Percentiles rank a stretch among this genome's conserved stretches.
Conservation (phyloP, 1,284 basidiomycete species). For the Moesziomyces sp. region DNA sequence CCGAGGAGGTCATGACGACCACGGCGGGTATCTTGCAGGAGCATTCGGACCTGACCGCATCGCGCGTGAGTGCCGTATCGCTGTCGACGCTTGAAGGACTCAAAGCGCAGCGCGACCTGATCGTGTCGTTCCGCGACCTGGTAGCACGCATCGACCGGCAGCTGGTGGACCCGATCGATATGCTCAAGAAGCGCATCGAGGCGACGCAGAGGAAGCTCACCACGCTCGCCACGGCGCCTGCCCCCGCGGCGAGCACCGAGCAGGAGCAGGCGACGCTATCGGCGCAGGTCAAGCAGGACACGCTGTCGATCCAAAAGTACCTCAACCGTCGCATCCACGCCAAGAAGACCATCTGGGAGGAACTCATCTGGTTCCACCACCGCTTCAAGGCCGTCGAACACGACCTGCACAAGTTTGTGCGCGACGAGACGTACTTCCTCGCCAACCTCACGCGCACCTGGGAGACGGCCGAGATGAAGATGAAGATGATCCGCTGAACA, state of each 20-base stretch:
- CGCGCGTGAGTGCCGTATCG: constrained; percentile 30
- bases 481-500: constrained; percentile 42
- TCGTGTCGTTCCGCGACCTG: constrained; percentile 46
- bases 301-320: constrained; percentile 37
- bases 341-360: constrained; percentile 48
- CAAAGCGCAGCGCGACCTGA: constrained; percentile 51
- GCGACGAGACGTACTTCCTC: constrained; percentile 31
- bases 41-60: constrained; percentile 29
- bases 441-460: constrained; percentile 24
- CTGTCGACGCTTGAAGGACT: constrained; percentile 36
- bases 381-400: constrained; percentile 40
- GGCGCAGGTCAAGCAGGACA: constrained; percentile 36
- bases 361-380: constrained; percentile 47
- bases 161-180: constrained; percentile 43
- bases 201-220: constrained; percentile 30
- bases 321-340: constrained; percentile 40
- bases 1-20: constrained; percentile 34
- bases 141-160: constrained; percentile 40
- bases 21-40: constrained; percentile 33
- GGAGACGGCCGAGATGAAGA: constrained; percentile 45
- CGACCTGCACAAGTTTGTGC: constrained; percentile 28
- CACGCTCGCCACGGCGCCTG: constrained; percentile 14
- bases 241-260: constrained; percentile 13
- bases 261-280: constrained; percentile 41
- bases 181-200: constrained; percentile 45